phyloP scores from a whole-genome alignment of 495 filamentous ascomycete species.

The Recurvomyces mirabilis region DNA sequence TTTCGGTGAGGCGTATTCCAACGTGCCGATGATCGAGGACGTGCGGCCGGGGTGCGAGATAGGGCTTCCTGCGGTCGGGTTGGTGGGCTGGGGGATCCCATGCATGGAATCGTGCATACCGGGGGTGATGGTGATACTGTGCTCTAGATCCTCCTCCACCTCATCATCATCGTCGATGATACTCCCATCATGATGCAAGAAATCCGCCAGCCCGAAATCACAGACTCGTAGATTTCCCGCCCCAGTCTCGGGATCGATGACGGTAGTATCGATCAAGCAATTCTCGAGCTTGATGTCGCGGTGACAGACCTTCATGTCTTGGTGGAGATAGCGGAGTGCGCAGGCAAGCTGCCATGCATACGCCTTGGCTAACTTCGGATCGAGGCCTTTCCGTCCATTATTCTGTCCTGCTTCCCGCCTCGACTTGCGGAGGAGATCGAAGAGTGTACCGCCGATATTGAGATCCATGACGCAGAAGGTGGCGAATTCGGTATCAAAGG shows the following conservation, averaged over 20 bases:
- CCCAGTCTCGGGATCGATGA: constrained; percentile 36
- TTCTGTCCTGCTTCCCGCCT: constrained; percentile 26
- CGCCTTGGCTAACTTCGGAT: constrained; percentile 42
- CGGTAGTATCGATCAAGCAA: constrained; percentile 53
- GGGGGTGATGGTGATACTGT: neutral
- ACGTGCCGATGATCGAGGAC: constrained; percentile 46
- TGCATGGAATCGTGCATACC: too few relatives aligned
- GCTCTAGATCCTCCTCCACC: neutral
- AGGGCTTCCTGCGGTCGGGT: too few relatives aligned
- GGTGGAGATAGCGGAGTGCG: constrained; percentile 60
- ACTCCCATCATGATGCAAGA: constrained; percentile 43
- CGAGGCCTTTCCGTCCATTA: constrained; percentile 35
- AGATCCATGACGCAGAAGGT: constrained; percentile 66
- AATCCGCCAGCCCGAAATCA: constrained; percentile 70
- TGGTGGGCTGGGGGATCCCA: constrained; percentile 2
- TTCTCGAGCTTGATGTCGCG: constrained; percentile 71
- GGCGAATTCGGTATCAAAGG: constrained; percentile 59
- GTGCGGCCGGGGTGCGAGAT: too few relatives aligned
- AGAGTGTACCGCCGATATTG: constrained; percentile 57
- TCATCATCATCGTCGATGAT: too few relatives aligned
- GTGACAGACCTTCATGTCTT: constrained; percentile 61
- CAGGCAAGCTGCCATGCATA: constrained; percentile 59
- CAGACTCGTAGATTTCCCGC: constrained; percentile 55
- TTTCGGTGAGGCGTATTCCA: constrained; percentile 58
- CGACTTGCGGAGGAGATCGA: constrained; percentile 52